Conservation (phyloP, 495 filamentous ascomycete species). For the Podospora sp. region DNA sequence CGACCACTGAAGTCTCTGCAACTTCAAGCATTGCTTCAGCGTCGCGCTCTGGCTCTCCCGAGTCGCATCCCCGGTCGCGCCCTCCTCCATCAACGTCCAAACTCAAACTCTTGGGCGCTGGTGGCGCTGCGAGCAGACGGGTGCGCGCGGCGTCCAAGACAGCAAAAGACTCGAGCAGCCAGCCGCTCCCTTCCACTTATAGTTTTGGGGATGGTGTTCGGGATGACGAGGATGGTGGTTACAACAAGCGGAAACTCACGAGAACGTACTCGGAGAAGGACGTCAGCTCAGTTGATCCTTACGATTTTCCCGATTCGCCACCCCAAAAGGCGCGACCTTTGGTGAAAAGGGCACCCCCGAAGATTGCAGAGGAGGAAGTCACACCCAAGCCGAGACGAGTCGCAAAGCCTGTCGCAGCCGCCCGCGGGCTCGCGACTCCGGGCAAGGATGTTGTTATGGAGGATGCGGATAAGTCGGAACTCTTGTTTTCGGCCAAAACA, state of each 20-base stretch:
- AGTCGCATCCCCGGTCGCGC: slow-evolving; percentile 23
- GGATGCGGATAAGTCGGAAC: slow-evolving; percentile 19
- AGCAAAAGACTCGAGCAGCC: slow-evolving; percentile 30
- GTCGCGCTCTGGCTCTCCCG: slow-evolving; percentile 26
- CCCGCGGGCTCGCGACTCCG: slow-evolving; percentile 22
- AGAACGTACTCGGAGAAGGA: slow-evolving; percentile 29
- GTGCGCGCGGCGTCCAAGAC: slow-evolving; percentile 12
- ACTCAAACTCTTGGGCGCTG: slow-evolving; percentile 14
- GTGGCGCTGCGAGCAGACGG: slow-evolving; percentile 11
- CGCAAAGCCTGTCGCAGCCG: slow-evolving; percentile 14
- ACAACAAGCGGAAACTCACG: slow-evolving; percentile 35
- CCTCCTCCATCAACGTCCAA: slow-evolving; percentile 10
- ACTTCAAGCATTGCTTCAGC: slow-evolving; percentile 16
- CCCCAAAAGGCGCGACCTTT: slow-evolving; percentile 25
- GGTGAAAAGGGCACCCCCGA: background rate
- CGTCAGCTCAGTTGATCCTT: slow-evolving; percentile 24
- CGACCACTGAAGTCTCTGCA: slow-evolving; percentile 19
- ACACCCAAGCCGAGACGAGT: slow-evolving; percentile 18
- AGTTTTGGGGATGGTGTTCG: slow-evolving; percentile 4
- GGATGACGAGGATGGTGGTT: slow-evolving; percentile 22
- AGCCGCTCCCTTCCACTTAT: slow-evolving; percentile 28
- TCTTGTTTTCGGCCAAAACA: slow-evolving; percentile 37
- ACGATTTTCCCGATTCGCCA: slow-evolving; percentile 37
- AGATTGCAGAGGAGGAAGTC: slow-evolving; percentile 11
- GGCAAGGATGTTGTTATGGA: slow-evolving; percentile 31